Evolutionary conservation across 805 yeast species (phyloP), one percentile per base, ranked within the genome.

Genomic region (Priceomyces carsonii): DNA sequence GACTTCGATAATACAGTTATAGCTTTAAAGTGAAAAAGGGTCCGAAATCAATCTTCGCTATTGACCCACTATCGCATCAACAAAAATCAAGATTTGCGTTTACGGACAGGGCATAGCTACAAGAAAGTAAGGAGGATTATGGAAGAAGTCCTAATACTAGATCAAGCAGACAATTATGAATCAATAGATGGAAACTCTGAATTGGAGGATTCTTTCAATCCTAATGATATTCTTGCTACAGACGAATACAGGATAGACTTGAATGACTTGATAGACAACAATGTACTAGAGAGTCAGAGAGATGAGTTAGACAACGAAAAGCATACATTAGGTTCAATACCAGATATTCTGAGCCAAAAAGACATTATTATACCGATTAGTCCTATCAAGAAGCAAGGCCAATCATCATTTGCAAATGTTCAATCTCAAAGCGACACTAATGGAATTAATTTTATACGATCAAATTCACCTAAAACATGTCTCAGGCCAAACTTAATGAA

Each of bases 201-300:
- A 5, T 26, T 21, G 12, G 36, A 35, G 20, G 18, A 14, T 13
- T 36, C 39, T 3, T 22, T 36, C 17, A 35, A 36, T 15, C 19
- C 23, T 18, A 16, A 25, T 8, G 14, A 14, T 13, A 28, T 39
- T n/a, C 14, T 44, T 20, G 42, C 48, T 19, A 35, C 33, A 8
- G 49, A 46, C 8, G 59, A 55, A 17, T 50, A 36, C 42, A 42
- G 45, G 17, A 39, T 55, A 12, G 54, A 53, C 33, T 42, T 50
- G 39, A 32, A 42, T 22, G 50, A 40, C 6, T 36, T 55, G 29
- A 26, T 53, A 10, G 38, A 38, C 25, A 33, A 33, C 16, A 37
- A 22, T 4, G 15, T 8, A 28, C 32, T 6, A 14, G 19, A 24
- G 22, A 25, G 32, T 26, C 32, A 30, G 18, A 18, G 28, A n/a